Conservation (phyloP, 208 protist species). For the Endotrypanum monterogeii region DNA sequence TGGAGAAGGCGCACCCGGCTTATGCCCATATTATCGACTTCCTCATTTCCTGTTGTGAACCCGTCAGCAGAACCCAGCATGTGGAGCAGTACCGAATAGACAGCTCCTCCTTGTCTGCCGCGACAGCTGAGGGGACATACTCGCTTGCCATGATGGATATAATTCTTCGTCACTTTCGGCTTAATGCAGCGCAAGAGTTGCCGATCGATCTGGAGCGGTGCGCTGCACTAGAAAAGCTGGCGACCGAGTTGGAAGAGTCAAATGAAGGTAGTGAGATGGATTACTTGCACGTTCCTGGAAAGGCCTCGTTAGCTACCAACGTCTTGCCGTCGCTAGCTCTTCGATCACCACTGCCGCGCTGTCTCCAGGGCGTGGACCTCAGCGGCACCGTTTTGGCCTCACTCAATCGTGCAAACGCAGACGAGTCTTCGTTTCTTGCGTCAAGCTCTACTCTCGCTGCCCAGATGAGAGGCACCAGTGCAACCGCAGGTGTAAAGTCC, state of each 20-base stretch:
- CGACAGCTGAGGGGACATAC: conserved; percentile 87
- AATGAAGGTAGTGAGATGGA: background rate
- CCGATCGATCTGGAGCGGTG: conserved; percentile 62
- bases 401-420: background rate
- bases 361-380: conserved; percentile 9
- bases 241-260: conserved; percentile 30
- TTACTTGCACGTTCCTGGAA: background rate
- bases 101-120: conserved; percentile 78
- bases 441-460: too few relatives aligned
- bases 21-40: conserved; percentile 82
- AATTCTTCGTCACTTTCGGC: conserved; percentile 76
- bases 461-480: background rate
- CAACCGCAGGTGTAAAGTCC: background rate
- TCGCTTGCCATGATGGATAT: conserved; percentile 80
- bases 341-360: conserved; percentile 18
- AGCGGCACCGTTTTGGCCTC: conserved; percentile 16
- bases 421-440: background rate
- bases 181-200: conserved; percentile 53
- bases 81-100: conserved; percentile 86
- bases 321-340: background rate
- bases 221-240: conserved; percentile 38
- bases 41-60: conserved; percentile 87
- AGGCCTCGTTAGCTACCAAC: background rate
- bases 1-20: conserved; percentile 73
- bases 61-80: conserved; percentile 80